Conservation (phyloP, 2,329 filamentous ascomycete species). For the Fonsecaea pedrosoi region DNA sequence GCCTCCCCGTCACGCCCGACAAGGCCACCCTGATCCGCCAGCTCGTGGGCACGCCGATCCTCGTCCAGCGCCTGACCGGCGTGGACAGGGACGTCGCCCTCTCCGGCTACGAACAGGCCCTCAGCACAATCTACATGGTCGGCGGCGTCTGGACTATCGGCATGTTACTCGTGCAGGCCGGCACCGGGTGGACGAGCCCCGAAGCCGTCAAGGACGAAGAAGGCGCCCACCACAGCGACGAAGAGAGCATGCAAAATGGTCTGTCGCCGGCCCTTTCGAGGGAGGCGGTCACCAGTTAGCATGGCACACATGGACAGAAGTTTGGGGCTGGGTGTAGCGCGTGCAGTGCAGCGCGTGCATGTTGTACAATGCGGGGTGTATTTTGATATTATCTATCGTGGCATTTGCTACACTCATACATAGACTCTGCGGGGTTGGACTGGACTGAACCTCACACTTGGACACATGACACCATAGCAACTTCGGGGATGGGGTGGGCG, state of each 20-base stretch:
- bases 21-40: constrained; percentile 58
- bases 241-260: not conserved
- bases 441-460: no score
- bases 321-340: not conserved
- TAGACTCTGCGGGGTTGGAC: no score
- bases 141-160: constrained; percentile 57
- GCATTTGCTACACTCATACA: no score
- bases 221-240: constrained; percentile 13
- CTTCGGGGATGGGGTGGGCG: no score
- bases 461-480: no score
- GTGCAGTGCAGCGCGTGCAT: not conserved
- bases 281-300: constrained; percentile 11
- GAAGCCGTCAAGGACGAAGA: constrained; percentile 41
- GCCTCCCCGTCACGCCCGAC: constrained; percentile 41
- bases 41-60: constrained; percentile 64
- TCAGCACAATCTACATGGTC: constrained; percentile 61
- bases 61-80: constrained; percentile 59
- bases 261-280: constrained; percentile 23
- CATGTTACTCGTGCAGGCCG: constrained; percentile 62
- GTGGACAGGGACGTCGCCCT: constrained; percentile 60
- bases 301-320: no score
- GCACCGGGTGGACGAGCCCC: constrained; percentile 62
- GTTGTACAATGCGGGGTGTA: not conserved
- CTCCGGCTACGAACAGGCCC: constrained; percentile 60
- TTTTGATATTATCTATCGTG: not conserved